Conservation (phyloP, 441 rosid genomes). For the Jatropha multifida region DNA sequence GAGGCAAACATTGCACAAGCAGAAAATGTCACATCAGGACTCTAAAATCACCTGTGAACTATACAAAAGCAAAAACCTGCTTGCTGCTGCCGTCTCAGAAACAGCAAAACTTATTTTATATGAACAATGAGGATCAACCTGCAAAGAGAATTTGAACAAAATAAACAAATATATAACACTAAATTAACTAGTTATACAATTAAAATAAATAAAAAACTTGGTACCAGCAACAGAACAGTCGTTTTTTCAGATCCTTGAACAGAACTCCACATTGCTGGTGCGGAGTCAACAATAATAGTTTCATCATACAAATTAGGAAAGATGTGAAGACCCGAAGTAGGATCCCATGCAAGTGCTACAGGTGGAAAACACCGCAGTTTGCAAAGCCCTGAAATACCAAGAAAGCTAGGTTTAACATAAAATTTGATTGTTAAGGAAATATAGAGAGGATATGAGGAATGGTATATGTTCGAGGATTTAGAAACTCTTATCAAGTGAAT, state of each 20-base stretch:
- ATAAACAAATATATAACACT: conserved; percentile 11
- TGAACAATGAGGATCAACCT: conserved; percentile 99
- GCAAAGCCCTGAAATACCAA: conserved; percentile 70
- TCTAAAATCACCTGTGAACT: conserved; percentile 58
- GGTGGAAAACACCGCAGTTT: conserved; percentile 98
- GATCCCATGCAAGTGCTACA: conserved; percentile 96
- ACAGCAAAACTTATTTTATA: conserved; percentile 62
- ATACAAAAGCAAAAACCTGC: conserved; percentile 79
- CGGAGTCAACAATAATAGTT: conserved; percentile 73
- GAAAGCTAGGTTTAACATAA: conserved; percentile 25
- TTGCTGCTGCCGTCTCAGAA: conserved; percentile 65
- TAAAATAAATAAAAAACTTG: conserved; percentile 8
- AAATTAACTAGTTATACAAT: conserved; percentile 8
- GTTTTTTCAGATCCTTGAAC: conserved; percentile 66
- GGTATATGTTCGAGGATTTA: neutral
- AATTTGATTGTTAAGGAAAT: conserved; percentile 7
- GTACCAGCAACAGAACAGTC: conserved; percentile 71
- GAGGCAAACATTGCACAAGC: neutral
- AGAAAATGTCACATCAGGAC: neutral
- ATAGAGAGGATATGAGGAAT: neutral
- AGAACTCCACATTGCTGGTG: conserved; percentile 78
- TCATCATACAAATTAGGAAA: conserved; percentile 68
- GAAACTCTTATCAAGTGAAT: neutral
- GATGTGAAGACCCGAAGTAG: conserved; percentile 72
- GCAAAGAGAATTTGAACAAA: conserved; percentile 27